Conservation (phyloP, 2,329 filamentous ascomycete species). For the Apiospora marii region DNA sequence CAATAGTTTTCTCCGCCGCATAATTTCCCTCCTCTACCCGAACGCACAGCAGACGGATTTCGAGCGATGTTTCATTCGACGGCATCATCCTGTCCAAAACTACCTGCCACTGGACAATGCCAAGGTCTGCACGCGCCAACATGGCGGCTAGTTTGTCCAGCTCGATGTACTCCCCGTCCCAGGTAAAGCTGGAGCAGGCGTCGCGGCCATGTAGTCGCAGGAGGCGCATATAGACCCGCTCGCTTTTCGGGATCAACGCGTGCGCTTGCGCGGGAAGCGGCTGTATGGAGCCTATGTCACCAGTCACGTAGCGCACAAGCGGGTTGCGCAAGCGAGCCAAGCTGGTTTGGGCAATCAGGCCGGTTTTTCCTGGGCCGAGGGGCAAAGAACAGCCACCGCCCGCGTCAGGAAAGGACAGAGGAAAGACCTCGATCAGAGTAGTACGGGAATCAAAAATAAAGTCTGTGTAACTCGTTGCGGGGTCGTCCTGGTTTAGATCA, state of each 20-base stretch:
- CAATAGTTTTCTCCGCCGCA: neutral
- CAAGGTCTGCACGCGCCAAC: constrained; percentile 29
- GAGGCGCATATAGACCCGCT: constrained; percentile 35
- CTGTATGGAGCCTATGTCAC: constrained; percentile 52
- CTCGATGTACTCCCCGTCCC: constrained; percentile 49
- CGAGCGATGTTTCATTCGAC: neutral
- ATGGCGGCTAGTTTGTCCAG: constrained; percentile 41
- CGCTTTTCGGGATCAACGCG: neutral
- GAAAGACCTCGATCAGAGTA: neutral
- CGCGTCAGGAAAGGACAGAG: constrained; percentile 9
- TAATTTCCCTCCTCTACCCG: neutral
- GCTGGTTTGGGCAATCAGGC: constrained; percentile 51
- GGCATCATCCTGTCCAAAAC: neutral
- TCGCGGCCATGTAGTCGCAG: constrained; percentile 52
- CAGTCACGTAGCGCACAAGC: constrained; percentile 52
- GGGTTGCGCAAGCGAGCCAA: constrained; percentile 52
- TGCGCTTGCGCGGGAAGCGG: constrained; percentile 36
- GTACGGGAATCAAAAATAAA: neutral
- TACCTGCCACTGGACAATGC: neutral
- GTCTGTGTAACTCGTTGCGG: constrained; percentile 23
- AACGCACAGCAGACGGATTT: constrained; percentile 3
- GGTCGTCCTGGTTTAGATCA: constrained; percentile 36
- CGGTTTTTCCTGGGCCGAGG: constrained; percentile 44
- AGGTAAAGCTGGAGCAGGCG: constrained; percentile 51
- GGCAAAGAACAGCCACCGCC: constrained; percentile 24